phyloP scores from a whole-genome alignment of 495 filamentous ascomycete species.

The Copromyces sp. region DNA sequence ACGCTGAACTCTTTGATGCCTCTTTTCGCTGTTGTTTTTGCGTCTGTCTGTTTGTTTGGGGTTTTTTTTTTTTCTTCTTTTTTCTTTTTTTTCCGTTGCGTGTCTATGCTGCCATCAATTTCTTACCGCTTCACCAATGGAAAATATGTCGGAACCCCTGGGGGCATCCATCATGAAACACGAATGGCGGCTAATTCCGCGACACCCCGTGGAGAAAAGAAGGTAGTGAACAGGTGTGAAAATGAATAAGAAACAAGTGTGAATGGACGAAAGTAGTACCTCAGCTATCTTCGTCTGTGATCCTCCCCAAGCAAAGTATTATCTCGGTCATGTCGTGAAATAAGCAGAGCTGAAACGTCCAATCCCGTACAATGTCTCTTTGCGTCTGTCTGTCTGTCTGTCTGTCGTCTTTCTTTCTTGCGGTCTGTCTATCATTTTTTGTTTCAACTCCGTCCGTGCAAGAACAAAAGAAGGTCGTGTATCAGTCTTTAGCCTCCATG shows the following conservation, averaged over 20 bases:
- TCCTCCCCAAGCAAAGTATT: neutral
- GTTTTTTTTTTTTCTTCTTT: neutral
- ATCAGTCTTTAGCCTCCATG: neutral
- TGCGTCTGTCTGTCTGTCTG: neutral
- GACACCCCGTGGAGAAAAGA: neutral
- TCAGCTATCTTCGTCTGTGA: neutral
- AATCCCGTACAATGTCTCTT: neutral
- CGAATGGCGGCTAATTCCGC: neutral
- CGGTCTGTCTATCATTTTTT: slow-evolving; percentile 8
- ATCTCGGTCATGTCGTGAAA: neutral
- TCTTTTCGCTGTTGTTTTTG: neutral
- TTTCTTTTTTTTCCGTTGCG: neutral
- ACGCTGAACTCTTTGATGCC: neutral
- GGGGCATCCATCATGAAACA: neutral
- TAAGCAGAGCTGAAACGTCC: neutral
- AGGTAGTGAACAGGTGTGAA: neutral
- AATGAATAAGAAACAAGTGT: neutral
- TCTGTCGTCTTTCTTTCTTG: slow-evolving; percentile 11
- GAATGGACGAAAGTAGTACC: neutral
- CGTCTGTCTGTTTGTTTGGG: neutral
- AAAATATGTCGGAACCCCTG: neutral
- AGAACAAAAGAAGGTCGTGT: slow-evolving; percentile 8
- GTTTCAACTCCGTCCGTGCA: slow-evolving; percentile 1
- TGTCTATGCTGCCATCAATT: neutral
- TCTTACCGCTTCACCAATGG: neutral